Evolutionary conservation across 257 asterid genomes (phyloP), one percentile per base, ranked within the genome.

Genomic region (Solanum ahanhuiri): DNA sequence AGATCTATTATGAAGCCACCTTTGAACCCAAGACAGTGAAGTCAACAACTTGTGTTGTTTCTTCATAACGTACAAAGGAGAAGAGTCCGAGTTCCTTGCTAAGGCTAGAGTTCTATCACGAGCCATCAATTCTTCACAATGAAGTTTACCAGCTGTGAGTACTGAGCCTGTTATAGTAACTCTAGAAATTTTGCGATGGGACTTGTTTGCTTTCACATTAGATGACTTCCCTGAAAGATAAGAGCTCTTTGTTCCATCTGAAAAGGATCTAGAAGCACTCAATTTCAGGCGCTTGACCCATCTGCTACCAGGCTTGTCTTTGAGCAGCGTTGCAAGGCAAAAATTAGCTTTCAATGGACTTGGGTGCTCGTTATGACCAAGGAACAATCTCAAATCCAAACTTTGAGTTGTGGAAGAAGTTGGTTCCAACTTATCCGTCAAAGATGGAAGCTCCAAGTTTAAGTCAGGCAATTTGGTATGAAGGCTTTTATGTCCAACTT

Each of bases 221-320:
- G 87, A 67, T 25, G 88, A 82, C 83, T 66, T 84, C 54, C 90
- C 90, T 41, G 63, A 85, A 82, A 81, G 22, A 87, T 83, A 85
- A 3, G 91, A 87, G 90, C 85, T 89, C 87, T 87, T 90, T 73
- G 92, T 87, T 60, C 95, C 93, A 71, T 8, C 87, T 67, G 86
- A 84, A 85, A 84, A 84, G 57, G 93, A 85, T 33, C 86, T 88
- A 25, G 94, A 89, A 75, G 91, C 89, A 87, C 87, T 88, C 84
- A 67, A 70, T 87, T 91, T 95, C 48, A 96, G 92, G 86, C 98
- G 98, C 89, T 95, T 96, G 86, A 92, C 91, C 98, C 98, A 96
- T 89, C 92, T 88, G 87, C 86, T 45, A 63, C 91, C 87, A 30
- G 97, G 94, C 71, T 93, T 93, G 45, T 76, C 87, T 48, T 87